A percentile compares a stretch with the other conserved stretches of the same genome.
These are phyloP conservation scores for Leptosphaerulina australis DNA, from an alignment of 2,329 filamentous ascomycete species.

Conservation along the genomic window DNA sequence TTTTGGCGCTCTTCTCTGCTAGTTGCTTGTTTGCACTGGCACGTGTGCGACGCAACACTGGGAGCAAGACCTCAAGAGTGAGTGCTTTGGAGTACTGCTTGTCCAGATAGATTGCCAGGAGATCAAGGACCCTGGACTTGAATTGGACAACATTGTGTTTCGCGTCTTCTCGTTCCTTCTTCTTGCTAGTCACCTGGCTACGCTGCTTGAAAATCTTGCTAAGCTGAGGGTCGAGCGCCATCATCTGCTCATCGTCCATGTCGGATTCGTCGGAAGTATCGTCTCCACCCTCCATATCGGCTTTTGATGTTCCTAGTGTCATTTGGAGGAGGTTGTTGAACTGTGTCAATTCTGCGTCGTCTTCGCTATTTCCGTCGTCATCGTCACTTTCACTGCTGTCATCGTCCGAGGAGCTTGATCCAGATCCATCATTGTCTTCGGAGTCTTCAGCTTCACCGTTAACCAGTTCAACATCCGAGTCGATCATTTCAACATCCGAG, in stretches of 20 bases:
- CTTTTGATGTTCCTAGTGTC: constrained; percentile 70
- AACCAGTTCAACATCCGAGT: constrained; percentile 24
- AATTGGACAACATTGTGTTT: constrained; percentile 91
- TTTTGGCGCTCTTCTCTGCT: constrained; percentile 71
- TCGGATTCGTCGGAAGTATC: constrained; percentile 70
- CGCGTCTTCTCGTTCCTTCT: constrained; percentile 84
- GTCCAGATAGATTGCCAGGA: constrained; percentile 83
- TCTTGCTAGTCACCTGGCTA: constrained; percentile 68
- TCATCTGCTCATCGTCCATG: constrained; percentile 97
- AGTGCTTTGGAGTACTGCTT: constrained; percentile 73
- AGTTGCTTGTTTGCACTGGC: constrained; percentile 79
- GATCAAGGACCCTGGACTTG: constrained; percentile 90
- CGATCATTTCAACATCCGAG: constrained; percentile 54
- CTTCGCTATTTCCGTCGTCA: constrained; percentile 41
- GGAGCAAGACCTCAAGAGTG: constrained; percentile 72
- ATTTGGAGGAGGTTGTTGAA: constrained; percentile 79
- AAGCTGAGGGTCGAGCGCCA: constrained; percentile 82
- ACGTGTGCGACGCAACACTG: constrained; percentile 76
- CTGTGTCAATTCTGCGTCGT: constrained; percentile 61
- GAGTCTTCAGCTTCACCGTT: constrained; percentile 39
- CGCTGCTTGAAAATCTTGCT: constrained; percentile 83
- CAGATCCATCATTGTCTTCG: constrained; percentile 33
- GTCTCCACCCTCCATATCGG: constrained; percentile 62
- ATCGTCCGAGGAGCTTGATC: constrained; percentile 23
- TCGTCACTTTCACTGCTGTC: constrained; percentile 33